These are phyloP conservation scores for Amanita jacksonii DNA, from an alignment of 768 basidiomycete genomes.

Conservation along the genomic window DNA sequence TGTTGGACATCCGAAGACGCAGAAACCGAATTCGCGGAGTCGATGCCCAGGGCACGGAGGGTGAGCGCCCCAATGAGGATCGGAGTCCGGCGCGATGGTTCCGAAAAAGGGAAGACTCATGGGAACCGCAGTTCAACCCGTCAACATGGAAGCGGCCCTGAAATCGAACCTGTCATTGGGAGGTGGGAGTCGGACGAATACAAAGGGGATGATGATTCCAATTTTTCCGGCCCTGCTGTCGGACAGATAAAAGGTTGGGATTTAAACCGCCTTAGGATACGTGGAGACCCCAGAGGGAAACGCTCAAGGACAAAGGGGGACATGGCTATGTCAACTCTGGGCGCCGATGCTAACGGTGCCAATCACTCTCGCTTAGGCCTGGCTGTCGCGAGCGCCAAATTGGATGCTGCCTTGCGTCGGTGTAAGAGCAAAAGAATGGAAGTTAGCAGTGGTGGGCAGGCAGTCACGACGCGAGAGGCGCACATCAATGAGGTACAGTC, in stretches of 20 bases:
- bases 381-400: background rate
- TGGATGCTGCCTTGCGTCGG: background rate
- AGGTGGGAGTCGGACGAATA: no score
- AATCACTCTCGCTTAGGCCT: no score
- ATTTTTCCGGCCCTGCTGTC: background rate
- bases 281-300: background rate
- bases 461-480: background rate
- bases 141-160: no score
- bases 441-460: background rate
- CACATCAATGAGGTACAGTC: background rate
- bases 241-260: background rate
- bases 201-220: background rate
- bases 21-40: constrained; percentile 28
- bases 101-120: no score
- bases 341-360: no score
- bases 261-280: background rate
- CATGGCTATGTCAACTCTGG: background rate
- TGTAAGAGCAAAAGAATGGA: background rate
- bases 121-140: no score
- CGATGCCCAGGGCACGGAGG: constrained; percentile 26
- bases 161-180: no score
- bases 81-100: no score
- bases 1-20: constrained; percentile 35
- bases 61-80: constrained; percentile 20
- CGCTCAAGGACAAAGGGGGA: background rate